phyloP scores from a whole-genome alignment of 257 asterid species.

The Eucommia ulmoides region DNA sequence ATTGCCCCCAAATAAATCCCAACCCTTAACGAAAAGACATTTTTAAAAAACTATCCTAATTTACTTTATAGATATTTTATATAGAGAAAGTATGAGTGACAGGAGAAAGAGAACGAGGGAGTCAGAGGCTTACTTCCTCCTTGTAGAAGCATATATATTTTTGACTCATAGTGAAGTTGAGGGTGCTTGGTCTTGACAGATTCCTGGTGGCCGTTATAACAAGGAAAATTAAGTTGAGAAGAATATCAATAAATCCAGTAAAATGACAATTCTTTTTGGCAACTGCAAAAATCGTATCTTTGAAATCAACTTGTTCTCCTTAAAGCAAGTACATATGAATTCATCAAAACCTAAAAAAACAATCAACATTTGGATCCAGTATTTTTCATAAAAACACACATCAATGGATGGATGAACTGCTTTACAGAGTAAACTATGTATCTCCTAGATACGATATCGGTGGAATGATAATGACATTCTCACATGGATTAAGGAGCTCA shows the following conservation, averaged over 20 bases:
- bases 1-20: no score
- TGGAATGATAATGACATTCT: background rate
- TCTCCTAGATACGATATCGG: background rate
- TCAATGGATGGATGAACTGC: no score
- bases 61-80: no score
- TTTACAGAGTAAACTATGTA: background rate
- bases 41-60: no score
- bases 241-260: no score
- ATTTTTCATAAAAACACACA: background rate
- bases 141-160: slow-evolving; percentile 1
- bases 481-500: background rate
- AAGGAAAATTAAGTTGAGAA: no score
- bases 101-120: background rate
- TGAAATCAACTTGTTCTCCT: no score
- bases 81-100: background rate
- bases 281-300: no score
- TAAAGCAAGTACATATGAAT: no score
- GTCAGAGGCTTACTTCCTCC: background rate
- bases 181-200: slow-evolving; percentile 4
- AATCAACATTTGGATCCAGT: background rate
- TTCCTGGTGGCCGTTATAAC: background rate
- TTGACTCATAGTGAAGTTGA: slow-evolving; percentile 4
- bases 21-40: no score
- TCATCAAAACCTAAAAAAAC: no score
- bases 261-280: no score